Evolutionary conservation across 1,139 yeast species (phyloP).

Genomic region (Debaryomyces singareniensis): DNA sequence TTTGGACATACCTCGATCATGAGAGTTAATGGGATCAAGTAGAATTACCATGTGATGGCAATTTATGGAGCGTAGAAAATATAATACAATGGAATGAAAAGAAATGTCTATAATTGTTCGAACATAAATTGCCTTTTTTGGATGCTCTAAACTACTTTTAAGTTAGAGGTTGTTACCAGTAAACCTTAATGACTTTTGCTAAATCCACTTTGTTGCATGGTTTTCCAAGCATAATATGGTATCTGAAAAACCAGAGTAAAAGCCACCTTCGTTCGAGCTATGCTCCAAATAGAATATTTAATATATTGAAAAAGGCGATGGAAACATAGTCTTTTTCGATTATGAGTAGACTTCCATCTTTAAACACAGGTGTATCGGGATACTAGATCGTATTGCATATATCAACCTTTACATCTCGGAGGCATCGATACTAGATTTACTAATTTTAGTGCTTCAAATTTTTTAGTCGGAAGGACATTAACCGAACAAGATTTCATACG

Average conservation of each 20-base stretch:
- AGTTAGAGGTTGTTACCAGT: slow-evolving; percentile 1
- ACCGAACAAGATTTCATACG: neutral
- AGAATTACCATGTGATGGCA: slow-evolving; percentile 26
- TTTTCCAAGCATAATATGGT: neutral
- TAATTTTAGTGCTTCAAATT: neutral
- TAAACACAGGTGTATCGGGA: neutral
- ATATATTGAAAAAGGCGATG: neutral
- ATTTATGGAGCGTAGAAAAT: slow-evolving; percentile 22
- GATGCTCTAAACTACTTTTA: neutral
- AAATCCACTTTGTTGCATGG: slow-evolving; percentile 1
- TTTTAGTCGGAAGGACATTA: neutral
- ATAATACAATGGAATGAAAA: neutral
- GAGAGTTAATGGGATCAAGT: slow-evolving; percentile 23
- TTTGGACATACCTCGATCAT: slow-evolving; percentile 23
- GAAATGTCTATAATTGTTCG: neutral
- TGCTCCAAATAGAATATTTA: neutral
- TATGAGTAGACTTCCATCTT: neutral
- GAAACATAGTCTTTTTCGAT: neutral
- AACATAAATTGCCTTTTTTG: neutral
- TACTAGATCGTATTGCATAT: neutral
- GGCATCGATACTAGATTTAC: neutral
- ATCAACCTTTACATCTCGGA: neutral
- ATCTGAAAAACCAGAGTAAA: neutral
- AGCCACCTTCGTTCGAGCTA: neutral
- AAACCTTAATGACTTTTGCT: neutral